phyloP scores from a whole-genome alignment of 495 filamentous ascomycete genomes.

The Lentithecium fluviatile region DNA sequence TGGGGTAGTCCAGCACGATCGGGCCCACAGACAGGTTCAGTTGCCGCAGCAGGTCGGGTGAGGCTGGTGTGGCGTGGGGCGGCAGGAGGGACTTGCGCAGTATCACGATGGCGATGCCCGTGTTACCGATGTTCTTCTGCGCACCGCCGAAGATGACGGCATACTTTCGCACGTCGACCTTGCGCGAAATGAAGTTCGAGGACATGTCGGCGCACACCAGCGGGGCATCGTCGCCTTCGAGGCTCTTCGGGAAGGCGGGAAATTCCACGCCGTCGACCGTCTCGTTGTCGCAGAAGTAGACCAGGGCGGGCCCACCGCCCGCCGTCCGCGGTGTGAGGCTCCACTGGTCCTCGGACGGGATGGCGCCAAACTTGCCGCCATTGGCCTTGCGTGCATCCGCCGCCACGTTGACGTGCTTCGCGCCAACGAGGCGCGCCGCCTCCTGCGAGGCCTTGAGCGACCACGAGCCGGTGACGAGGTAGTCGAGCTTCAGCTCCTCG shows the following conservation, averaged over 20 bases:
- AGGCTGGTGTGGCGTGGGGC: constrained; percentile 56
- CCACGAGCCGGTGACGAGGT: constrained; percentile 92
- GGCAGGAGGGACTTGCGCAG: constrained; percentile 74
- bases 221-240: constrained; percentile 57
- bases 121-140: constrained; percentile 86
- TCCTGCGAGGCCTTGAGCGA: constrained; percentile 89
- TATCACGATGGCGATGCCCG: constrained; percentile 81
- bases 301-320: constrained; percentile 63
- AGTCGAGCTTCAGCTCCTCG: constrained; percentile 73
- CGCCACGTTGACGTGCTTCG: constrained; percentile 75
- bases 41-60: constrained; percentile 64
- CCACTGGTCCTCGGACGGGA: constrained; percentile 76
- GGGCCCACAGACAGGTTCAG: constrained; percentile 76
- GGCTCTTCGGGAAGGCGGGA: constrained; percentile 64
- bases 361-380: constrained; percentile 83
- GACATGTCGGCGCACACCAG: constrained; percentile 84
- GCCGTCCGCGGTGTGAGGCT: constrained; percentile 62
- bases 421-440: constrained; percentile 70
- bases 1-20: constrained; percentile 75
- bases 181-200: constrained; percentile 69
- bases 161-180: constrained; percentile 68
- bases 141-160: constrained; percentile 77
- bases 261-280: constrained; percentile 96
- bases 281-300: constrained; percentile 94
- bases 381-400: constrained; percentile 67